Evolutionary conservation across 805 yeast species (phyloP), one percentile per base, ranked within the genome.

Genomic region (Komagataella kurtzmanii): DNA sequence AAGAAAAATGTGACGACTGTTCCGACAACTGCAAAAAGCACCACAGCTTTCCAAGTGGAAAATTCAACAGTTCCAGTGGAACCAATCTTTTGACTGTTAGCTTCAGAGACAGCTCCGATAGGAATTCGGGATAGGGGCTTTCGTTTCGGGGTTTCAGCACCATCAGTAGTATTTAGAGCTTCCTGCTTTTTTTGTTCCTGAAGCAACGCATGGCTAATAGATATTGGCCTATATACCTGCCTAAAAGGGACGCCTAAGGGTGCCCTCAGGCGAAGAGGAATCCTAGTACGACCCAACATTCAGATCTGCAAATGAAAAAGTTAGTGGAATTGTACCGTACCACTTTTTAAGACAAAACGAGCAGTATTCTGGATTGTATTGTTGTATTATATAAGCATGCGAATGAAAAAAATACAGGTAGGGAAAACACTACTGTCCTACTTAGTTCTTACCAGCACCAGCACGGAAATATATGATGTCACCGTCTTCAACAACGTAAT

Each of bases 101-200:
- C 63, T 48, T 59, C 61, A 10, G 67, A 66, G 1, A 73, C 51
- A 1, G 81, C 83, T 7, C 95, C 95, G 54, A 88, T 74, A 10
- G 93, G 89, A 40, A 86, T 81, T 62, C 95, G 72, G 56, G 91
- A 85, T 53, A 88, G 69, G 12, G 95, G 95, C 60, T 87, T 80
- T 55, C 72, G 67, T 8, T 54, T 46, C 4, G 49, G 48, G 24
- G 17, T 17, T 23, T 24, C 46, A 36, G 50, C 46, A 8, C 50
- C 53, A 18, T 49, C 51, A 24, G 51, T 47, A 2, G 53, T 30
- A 45, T 51, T 47, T 2, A 45, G 19, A 8, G 3, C 14, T 36
- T n/a, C 24, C 12, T 47, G 14, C n/a, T 18, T 21, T 8, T 14
- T 17, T 14, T 47, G 19, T 17, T 45, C 47, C 47, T 45, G 47